Percentiles rank a stretch among this genome's conserved stretches.
phyloP scores from a whole-genome alignment of 202 grass and related monocot genomes.

The Tripidium arundinaceum region DNA sequence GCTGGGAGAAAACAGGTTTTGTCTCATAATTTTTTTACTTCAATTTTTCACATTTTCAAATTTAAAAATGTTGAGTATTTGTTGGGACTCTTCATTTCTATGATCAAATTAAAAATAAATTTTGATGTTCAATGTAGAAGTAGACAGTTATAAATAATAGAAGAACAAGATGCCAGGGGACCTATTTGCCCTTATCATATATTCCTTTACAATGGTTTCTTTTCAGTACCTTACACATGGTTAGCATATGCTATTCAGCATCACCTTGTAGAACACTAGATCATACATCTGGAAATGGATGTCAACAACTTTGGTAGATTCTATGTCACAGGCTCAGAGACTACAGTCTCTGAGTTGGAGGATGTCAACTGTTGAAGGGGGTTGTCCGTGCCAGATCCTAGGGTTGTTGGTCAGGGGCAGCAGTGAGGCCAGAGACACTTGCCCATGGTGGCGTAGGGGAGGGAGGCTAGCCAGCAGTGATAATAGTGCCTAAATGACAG shows the following conservation, averaged over 20 bases:
- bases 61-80: neutral
- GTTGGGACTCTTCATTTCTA: slow-evolving; percentile 10
- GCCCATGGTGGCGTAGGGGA: neutral
- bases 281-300: neutral
- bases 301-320: neutral
- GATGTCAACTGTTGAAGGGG: neutral
- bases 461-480: neutral
- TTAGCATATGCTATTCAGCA: neutral
- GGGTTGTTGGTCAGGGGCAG: neutral
- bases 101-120: slow-evolving; percentile 11
- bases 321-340: neutral
- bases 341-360: neutral
- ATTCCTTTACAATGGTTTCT: neutral
- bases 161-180: neutral
- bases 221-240: neutral
- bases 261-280: neutral
- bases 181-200: neutral
- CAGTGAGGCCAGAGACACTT: neutral
- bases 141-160: neutral
- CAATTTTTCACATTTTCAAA: neutral
- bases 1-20: slow-evolving; percentile 97
- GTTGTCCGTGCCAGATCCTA: neutral
- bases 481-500: neutral
- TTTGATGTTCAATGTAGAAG: neutral
- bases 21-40: slow-evolving; percentile 5